Conservation (phyloP, 2,329 filamentous ascomycete species). For the Fusarium sp. region DNA sequence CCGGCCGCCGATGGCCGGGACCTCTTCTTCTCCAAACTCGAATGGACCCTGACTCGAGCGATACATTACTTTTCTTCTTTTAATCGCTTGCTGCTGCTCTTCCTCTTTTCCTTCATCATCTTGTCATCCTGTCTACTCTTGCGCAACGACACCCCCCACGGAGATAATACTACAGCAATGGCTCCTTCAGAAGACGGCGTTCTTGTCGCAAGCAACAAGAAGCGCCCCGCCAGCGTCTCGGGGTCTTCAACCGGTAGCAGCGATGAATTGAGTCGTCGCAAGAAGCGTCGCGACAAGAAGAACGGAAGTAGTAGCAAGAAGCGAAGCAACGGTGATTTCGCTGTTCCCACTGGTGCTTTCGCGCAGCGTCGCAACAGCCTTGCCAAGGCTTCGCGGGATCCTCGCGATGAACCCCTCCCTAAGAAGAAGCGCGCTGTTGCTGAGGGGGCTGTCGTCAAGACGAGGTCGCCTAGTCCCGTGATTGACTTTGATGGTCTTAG, state of each 20-base stretch:
- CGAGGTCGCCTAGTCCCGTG: slow-evolving; percentile 60
- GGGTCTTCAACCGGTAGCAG: slow-evolving; percentile 45
- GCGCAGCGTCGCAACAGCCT: slow-evolving; percentile 63
- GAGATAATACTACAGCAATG: slow-evolving; percentile 32
- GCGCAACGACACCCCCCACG: not conserved
- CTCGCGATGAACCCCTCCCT: slow-evolving; percentile 62
- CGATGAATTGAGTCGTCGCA: slow-evolving; percentile 44
- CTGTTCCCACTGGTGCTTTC: slow-evolving; percentile 44
- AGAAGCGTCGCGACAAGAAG: slow-evolving; percentile 43
- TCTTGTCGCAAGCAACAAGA: slow-evolving; percentile 35
- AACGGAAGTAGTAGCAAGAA: slow-evolving; percentile 33
- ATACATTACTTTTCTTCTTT: not conserved
- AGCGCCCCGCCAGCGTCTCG: slow-evolving; percentile 43
- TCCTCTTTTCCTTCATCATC: slow-evolving; percentile 6
- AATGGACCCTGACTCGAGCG: slow-evolving; percentile 32
- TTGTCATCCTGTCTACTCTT: not conserved
- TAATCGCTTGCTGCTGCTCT: not conserved
- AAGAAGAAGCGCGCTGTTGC: slow-evolving; percentile 52
- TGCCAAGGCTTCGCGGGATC: slow-evolving; percentile 71
- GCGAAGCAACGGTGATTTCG: slow-evolving; percentile 19
- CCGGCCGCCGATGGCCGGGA: not conserved
- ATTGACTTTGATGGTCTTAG: slow-evolving; percentile 72
- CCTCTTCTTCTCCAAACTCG: not conserved
- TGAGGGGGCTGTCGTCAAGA: slow-evolving; percentile 22
- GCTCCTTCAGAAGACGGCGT: slow-evolving; percentile 40